Base-by-base conservation (phyloP, 495 filamentous ascomycete genomes). In the Articulospora tetracladia region DNA sequence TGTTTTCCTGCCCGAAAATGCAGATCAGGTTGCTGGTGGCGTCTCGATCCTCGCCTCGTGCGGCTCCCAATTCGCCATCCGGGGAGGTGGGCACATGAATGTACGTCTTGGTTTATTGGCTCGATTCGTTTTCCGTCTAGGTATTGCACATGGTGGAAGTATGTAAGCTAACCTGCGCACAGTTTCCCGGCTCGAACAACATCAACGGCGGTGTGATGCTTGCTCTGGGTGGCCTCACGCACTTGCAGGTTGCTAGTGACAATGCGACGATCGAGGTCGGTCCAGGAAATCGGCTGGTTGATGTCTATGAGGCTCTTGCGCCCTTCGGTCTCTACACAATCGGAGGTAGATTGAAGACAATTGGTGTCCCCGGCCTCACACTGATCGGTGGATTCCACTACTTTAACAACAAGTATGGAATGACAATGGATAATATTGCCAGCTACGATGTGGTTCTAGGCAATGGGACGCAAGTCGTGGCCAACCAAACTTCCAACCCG, bases 291-390 rank as follows among this genome's bases (percentile, higher is more conserved):
- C 63, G 55, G 55, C 83, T 80, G 79, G 36, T 46, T 17, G 69
- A 80, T n/a, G 76, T 83, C 12, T 84, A 85, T 59, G 26, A 60
- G 1, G 70, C 66, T 47, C 65, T 84, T 8, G 71, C 69, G 4
- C 53, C 66, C 1, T 68, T 73, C 24, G 69, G 74, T n/a, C 63
- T 79, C 1, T 63, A 73, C 19, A 73, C 76, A 2, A 55, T 77
- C 10, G 82, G 83, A 3, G 84, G 82, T 15, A 76, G 84, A 30
- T 70, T 77, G 20, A 63, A 75, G 0, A 72, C 66, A 15, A 76
- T 87, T 46, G 84, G 84, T 19, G 77, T 83, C 19, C 75, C 77
- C 19, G 84, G 84, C 2, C 68, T 84, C 4, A 69, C 70, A 19
- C 73, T 84, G 0, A 27, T 25, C 15, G 65, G 74, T 34, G 74